Evolutionary conservation across 108 stramenopile genomes (phyloP).

Genomic region (Nannochloropsis salina): DNA sequence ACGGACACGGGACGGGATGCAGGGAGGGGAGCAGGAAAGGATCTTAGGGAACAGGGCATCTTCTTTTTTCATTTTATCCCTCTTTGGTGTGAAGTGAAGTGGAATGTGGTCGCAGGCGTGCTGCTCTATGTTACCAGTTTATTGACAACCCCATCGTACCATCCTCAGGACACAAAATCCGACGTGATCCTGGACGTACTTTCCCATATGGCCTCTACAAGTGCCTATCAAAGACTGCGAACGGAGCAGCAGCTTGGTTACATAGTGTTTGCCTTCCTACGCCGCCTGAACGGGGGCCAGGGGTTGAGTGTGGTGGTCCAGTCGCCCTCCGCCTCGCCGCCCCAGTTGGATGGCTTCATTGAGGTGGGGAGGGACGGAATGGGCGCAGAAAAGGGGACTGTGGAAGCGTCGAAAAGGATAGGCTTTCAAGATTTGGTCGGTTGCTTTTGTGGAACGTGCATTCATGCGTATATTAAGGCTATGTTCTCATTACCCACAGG

Average conservation of each 20-base stretch:
- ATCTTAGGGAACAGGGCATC: too few species aligned
- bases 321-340: not conserved
- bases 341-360: not conserved
- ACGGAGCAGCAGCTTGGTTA: slow-evolving; percentile 49
- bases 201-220: not conserved
- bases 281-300: not conserved
- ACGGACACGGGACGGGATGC: too few species aligned
- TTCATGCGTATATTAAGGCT: too few species aligned
- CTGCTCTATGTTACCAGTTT: too few species aligned
- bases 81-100: too few species aligned
- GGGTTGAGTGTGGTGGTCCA: not conserved
- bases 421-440: too few species aligned
- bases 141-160: not conserved
- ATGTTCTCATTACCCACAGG: not conserved
- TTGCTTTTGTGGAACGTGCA: too few species aligned
- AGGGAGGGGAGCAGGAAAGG: too few species aligned
- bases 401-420: too few species aligned
- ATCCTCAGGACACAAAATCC: not conserved
- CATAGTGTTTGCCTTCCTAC: slow-evolving; percentile 31
- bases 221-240: slow-evolving; percentile 31
- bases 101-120: too few species aligned
- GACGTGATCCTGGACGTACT: not conserved
- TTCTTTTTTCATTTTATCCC: too few species aligned
- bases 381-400: not conserved
- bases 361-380: not conserved